Conservation (phyloP, 2,329 filamentous ascomycete genomes). For the Albifimbria verrucaria region DNA sequence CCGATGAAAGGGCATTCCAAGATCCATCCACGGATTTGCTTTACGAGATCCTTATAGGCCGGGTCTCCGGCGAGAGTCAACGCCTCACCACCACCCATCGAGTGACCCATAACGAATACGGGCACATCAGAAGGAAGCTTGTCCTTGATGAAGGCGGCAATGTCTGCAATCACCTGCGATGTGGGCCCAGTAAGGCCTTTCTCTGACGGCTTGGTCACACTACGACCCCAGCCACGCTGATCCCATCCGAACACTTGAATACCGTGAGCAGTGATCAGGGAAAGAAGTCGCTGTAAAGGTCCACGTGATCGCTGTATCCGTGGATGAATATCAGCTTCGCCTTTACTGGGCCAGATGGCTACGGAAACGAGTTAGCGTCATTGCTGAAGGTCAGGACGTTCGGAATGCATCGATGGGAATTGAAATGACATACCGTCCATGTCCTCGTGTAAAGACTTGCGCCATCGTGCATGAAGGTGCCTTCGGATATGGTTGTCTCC, state of each 20-base stretch:
- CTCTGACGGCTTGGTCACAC: conserved; percentile 58
- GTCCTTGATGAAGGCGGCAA: conserved; percentile 68
- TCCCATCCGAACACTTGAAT: conserved; percentile 79
- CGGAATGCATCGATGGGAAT: no score
- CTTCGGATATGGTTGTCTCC: conserved; percentile 42
- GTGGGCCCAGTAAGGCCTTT: conserved; percentile 74
- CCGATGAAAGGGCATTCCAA: conserved; percentile 77
- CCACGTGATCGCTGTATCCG: conserved; percentile 84
- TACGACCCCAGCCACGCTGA: conserved; percentile 85
- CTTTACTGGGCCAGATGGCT: conserved; percentile 55
- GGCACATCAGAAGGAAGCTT: conserved; percentile 56
- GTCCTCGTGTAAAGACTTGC: conserved; percentile 53
- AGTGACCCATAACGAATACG: conserved; percentile 84
- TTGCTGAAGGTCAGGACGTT: not conserved
- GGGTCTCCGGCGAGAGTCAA: conserved; percentile 56
- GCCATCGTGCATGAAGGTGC: conserved; percentile 43
- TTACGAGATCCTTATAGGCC: conserved; percentile 50
- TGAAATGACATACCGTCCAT: conserved; percentile 50
- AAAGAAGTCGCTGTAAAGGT: conserved; percentile 75
- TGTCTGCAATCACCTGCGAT: conserved; percentile 67
- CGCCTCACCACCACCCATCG: conserved; percentile 82
- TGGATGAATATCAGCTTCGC: conserved; percentile 82
- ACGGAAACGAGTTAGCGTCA: not conserved
- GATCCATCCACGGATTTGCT: conserved; percentile 68
- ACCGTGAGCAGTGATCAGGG: conserved; percentile 64